phyloP scores from a whole-genome alignment of 1,284 basidiomycete species.

The Rhizopogon parksii region DNA sequence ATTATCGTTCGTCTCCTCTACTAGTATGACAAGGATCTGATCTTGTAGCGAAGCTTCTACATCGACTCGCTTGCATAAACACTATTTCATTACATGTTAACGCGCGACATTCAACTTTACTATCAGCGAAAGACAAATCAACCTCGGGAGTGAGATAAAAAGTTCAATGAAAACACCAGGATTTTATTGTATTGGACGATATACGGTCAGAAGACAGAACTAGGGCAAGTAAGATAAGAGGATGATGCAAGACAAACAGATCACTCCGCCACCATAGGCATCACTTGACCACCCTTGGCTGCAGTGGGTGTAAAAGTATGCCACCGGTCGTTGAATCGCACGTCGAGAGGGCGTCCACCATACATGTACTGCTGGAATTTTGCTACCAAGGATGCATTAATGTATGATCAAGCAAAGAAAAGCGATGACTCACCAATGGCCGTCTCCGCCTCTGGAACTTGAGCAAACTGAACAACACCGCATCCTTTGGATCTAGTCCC shows the following conservation, averaged over 20 bases:
- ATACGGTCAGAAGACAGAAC: background rate
- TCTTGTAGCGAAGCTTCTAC: no score
- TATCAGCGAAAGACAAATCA: background rate
- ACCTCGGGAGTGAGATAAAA: background rate
- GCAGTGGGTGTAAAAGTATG: conserved; percentile 82
- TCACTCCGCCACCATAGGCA: conserved; percentile 47
- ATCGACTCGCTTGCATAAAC: no score
- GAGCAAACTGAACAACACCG: conserved; percentile 93
- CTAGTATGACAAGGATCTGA: no score
- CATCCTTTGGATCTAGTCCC: conserved; percentile 87
- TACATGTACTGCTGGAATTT: conserved; percentile 92
- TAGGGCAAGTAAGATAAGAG: background rate
- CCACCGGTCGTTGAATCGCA: conserved; percentile 89
- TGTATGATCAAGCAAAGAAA: conserved; percentile 1
- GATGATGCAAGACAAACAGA: conserved; percentile 14
- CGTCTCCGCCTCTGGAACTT: conserved; percentile 83
- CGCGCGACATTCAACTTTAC: background rate
- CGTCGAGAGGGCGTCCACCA: conserved; percentile 79
- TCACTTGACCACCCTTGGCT: conserved; percentile 73
- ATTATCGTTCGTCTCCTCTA: no score
- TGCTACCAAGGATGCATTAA: conserved; percentile 36
- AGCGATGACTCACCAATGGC: conserved; percentile 64
- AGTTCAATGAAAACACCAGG: background rate
- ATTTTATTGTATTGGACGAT: conserved; percentile 5
- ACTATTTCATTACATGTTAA: no score